These are phyloP conservation scores for Geosmithia putterillii DNA, from an alignment of 2,329 filamentous ascomycete species.

Conservation along the genomic window DNA sequence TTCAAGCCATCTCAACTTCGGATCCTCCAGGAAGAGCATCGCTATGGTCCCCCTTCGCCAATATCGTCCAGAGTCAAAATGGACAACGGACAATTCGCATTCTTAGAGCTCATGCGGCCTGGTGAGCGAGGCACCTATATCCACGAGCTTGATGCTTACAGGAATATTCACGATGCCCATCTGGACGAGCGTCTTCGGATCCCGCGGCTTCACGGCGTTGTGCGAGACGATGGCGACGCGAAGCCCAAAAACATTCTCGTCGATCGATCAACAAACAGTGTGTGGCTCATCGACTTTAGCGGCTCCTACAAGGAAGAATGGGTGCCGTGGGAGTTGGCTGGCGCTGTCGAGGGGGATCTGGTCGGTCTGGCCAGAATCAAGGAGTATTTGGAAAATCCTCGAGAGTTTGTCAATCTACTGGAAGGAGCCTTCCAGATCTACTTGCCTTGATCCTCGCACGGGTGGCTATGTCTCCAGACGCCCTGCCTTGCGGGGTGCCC, in stretches of 20 bases:
- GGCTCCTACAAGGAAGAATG: slow-evolving; percentile 3
- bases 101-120: slow-evolving; percentile 2
- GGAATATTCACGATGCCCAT: slow-evolving; percentile 4
- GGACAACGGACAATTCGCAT: slow-evolving; percentile 1
- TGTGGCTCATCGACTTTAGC: slow-evolving; percentile 7
- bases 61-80: slow-evolving; percentile 1
- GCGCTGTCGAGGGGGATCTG: slow-evolving; percentile 4
- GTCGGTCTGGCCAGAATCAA: slow-evolving; percentile 4
- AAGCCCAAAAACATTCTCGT: slow-evolving; percentile 12
- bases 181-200: slow-evolving; percentile 3
- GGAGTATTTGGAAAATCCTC: neutral
- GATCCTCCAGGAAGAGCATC: neutral
- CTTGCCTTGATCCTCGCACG: too few relatives aligned
- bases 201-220: slow-evolving; percentile 4
- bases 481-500: too few relatives aligned
- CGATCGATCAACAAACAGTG: slow-evolving; percentile 6
- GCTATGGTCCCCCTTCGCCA: slow-evolving; percentile 1
- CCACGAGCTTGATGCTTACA: slow-evolving; percentile 4
- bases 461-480: too few relatives aligned
- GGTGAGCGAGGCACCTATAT: slow-evolving; percentile 1
- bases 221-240: slow-evolving; percentile 8
- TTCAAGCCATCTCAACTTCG: slow-evolving; percentile 5
- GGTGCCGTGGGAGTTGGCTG: slow-evolving; percentile 3
- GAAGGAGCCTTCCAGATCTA: too few relatives aligned
- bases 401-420: too few relatives aligned